Conservation (phyloP, 225 moss, liverwort and hornwort species). For the Anthoceros angustus region DNA sequence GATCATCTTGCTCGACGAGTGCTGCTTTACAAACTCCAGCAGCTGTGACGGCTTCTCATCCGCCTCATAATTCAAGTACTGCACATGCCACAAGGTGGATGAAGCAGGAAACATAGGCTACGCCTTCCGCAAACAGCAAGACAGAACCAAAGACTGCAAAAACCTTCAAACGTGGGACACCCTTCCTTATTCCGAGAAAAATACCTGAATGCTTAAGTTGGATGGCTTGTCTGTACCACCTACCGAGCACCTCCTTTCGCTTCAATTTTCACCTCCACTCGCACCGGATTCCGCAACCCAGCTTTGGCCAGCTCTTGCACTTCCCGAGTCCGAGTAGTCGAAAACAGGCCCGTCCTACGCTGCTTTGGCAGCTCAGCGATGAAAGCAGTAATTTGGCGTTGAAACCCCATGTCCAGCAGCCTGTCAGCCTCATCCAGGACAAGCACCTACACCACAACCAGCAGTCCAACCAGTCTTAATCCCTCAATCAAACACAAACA, state of each 20-base stretch:
- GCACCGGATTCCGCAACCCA: slow-evolving; percentile 81
- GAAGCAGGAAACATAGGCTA: not conserved
- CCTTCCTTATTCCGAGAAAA: not conserved
- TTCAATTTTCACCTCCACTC: slow-evolving; percentile 83
- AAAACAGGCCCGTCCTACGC: slow-evolving; percentile 92
- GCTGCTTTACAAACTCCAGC: slow-evolving; percentile 49
- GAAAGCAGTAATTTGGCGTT: slow-evolving; percentile 64
- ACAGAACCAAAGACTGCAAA: too few relatives aligned
- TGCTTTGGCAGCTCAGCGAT: slow-evolving; percentile 80
- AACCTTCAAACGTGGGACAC: too few relatives aligned
- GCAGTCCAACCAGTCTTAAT: not conserved
- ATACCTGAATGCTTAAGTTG: slow-evolving; percentile 75
- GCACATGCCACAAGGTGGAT: slow-evolving; percentile 7
- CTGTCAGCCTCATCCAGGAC: slow-evolving; percentile 96
- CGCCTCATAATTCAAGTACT: slow-evolving; percentile 82
- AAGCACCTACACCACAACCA: slow-evolving; percentile 38
- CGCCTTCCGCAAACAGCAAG: not conserved
- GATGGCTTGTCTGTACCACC: slow-evolving; percentile 33
- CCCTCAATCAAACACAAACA: not conserved
- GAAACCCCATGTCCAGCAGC: slow-evolving; percentile 89
- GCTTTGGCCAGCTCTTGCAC: slow-evolving; percentile 96
- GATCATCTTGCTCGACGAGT: slow-evolving; percentile 62
- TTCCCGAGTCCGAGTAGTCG: slow-evolving; percentile 87
- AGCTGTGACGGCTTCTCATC: slow-evolving; percentile 72
- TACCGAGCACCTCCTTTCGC: slow-evolving; percentile 38